Percentiles rank a stretch among this genome's conserved stretches.
phyloP scores from a whole-genome alignment of 805 yeast species.

The Cyberlindnera euphorbiae region DNA sequence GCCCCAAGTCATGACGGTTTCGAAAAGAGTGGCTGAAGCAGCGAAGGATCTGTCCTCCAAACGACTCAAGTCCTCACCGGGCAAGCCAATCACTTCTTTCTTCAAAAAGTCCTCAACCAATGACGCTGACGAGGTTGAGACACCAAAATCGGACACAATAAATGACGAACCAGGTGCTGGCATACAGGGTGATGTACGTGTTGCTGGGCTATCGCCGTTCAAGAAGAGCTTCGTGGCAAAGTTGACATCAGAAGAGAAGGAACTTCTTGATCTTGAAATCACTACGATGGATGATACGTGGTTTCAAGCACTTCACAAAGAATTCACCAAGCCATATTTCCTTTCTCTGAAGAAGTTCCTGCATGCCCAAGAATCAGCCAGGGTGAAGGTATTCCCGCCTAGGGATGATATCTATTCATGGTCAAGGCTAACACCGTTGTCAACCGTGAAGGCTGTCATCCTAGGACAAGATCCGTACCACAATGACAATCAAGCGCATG shows the following conservation, averaged over 20 bases:
- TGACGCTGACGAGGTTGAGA: too few species aligned
- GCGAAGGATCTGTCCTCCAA: too few species aligned
- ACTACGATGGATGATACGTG: conserved; percentile 69
- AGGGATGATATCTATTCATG: conserved; percentile 77
- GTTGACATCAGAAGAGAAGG: conserved; percentile 36
- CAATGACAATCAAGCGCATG: conserved; percentile 90
- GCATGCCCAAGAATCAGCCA: conserved; percentile 36
- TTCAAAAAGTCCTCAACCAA: neutral
- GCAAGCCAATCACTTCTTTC: conserved; percentile 8
- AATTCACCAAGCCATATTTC: conserved; percentile 83
- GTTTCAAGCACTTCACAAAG: conserved; percentile 64
- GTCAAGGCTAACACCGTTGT: conserved; percentile 80
- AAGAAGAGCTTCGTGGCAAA: conserved; percentile 9
- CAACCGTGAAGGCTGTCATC: conserved; percentile 68
- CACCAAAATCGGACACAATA: too few species aligned
- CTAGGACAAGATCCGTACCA: conserved; percentile 98
- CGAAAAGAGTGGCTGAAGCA: conserved; percentile 5
- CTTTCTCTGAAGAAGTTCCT: conserved; percentile 65
- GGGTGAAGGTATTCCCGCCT: conserved; percentile 76
- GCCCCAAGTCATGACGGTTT: conserved; percentile 3
- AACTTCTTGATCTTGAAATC: conserved; percentile 62
- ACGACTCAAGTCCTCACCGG: neutral
- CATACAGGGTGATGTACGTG: too few species aligned
- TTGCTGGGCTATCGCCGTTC: conserved; percentile 11
- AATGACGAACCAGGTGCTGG: too few species aligned